Conservation (phyloP, 2,329 filamentous ascomycete species). For the Bimuria novae-zelandiae region DNA sequence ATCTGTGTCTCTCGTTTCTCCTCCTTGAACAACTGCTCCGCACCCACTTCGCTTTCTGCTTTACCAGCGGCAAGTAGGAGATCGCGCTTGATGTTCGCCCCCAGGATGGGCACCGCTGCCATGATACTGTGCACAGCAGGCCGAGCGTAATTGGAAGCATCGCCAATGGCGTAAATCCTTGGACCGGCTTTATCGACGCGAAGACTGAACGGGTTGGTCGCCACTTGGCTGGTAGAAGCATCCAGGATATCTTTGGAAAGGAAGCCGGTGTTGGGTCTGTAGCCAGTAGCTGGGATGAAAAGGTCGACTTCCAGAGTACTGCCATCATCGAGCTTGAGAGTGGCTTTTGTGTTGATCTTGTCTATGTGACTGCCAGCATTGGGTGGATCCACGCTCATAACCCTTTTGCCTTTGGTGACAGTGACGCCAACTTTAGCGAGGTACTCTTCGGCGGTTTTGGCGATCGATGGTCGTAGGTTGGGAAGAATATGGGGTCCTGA, state of each 20-base stretch:
- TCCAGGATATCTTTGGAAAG: conserved; percentile 27
- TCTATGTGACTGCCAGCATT: conserved; percentile 35
- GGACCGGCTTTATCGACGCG: conserved; percentile 28
- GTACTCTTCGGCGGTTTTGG: conserved; percentile 36
- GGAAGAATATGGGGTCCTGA: conserved; percentile 38
- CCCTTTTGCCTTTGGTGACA: conserved; percentile 49
- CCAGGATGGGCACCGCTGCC: conserved; percentile 41
- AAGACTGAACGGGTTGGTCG: conserved; percentile 25
- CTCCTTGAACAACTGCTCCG: conserved; percentile 27
- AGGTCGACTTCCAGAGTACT: conserved; percentile 40
- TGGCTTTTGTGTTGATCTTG: conserved; percentile 40
- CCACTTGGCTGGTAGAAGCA: conserved; percentile 3
- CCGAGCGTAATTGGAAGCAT: conserved; percentile 37
- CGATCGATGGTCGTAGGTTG: conserved; percentile 26
- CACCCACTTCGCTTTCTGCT: conserved; percentile 13
- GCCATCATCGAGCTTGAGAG: conserved; percentile 49
- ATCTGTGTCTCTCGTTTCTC: conserved; percentile 32
- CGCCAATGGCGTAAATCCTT: conserved; percentile 44
- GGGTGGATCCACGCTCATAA: conserved; percentile 40
- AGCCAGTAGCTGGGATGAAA: conserved; percentile 44
- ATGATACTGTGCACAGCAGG: conserved; percentile 44
- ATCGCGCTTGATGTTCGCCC: conserved; percentile 57
- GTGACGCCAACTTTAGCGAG: conserved; percentile 54
- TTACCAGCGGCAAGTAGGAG: conserved; percentile 46
- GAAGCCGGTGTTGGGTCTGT: conserved; percentile 39